Conservation (phyloP, 2,329 filamentous ascomycete genomes). For the Monosporascus sp. region DNA sequence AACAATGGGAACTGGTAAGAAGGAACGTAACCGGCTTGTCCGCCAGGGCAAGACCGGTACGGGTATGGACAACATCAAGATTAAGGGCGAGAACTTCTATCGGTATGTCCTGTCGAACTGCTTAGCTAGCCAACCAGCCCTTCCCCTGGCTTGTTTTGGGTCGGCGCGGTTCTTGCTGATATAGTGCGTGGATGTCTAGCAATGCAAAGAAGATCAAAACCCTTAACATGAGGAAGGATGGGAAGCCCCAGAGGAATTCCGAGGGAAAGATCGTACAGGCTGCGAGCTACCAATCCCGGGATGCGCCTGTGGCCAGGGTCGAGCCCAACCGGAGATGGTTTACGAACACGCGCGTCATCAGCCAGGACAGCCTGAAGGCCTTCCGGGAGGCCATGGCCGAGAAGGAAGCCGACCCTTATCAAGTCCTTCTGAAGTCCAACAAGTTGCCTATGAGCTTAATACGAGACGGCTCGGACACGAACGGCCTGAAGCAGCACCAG, state of each 20-base stretch:
- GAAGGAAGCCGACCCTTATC: slow-evolving; percentile 83
- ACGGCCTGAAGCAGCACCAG: slow-evolving; percentile 85
- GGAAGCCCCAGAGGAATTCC: slow-evolving; percentile 75
- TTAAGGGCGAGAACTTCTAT: slow-evolving; percentile 99
- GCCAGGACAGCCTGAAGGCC: slow-evolving; percentile 76
- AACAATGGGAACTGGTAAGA: slow-evolving; percentile 83
- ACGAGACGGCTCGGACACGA: slow-evolving; percentile 67
- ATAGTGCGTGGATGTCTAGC: slow-evolving; percentile 21
- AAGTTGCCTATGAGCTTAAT: slow-evolving; percentile 96
- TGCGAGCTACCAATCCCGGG: slow-evolving; percentile 76
- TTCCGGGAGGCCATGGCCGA: slow-evolving; percentile 92
- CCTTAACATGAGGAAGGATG: slow-evolving; percentile 86
- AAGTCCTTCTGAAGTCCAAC: slow-evolving; percentile 92
- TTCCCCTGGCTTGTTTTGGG: slow-evolving; percentile 11
- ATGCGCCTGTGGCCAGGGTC: slow-evolving; percentile 76
- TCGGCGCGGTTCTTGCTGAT: slow-evolving; percentile 2
- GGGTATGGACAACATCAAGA: slow-evolving; percentile 85
- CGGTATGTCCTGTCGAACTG: slow-evolving; percentile 40
- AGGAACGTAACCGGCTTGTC: slow-evolving; percentile 75
- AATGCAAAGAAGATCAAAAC: slow-evolving; percentile 82
- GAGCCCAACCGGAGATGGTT: slow-evolving; percentile 99
- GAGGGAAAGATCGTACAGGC: slow-evolving; percentile 79
- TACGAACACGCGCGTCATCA: slow-evolving; percentile 84
- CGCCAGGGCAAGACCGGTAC: slow-evolving; percentile 80
- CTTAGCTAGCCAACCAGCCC: no score